These are phyloP conservation scores for Eucalyptus sideroxylon DNA, from an alignment of 345 rosid species.

Conservation along the genomic window DNA sequence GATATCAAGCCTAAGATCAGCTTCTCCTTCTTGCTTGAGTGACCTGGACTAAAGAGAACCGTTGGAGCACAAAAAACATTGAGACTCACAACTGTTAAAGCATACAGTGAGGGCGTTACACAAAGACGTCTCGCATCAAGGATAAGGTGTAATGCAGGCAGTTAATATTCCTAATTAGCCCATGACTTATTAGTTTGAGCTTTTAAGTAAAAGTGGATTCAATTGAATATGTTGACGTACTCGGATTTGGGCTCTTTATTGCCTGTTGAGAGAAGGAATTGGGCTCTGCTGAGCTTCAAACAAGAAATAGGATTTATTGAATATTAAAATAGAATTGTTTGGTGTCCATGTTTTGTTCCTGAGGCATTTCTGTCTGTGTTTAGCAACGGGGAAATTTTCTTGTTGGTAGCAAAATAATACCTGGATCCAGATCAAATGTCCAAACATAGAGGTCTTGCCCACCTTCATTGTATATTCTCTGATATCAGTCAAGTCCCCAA, in stretches of 20 bases:
- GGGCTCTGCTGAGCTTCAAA: background rate
- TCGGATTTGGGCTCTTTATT: background rate
- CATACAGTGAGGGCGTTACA: background rate
- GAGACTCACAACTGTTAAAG: background rate
- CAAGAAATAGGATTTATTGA: background rate
- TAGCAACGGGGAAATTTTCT: background rate
- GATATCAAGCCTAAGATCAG: background rate
- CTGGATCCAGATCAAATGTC: background rate
- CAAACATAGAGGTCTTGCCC: background rate
- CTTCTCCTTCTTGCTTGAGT: background rate
- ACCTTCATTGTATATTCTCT: background rate
- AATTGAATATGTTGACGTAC: background rate
- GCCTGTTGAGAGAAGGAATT: background rate
- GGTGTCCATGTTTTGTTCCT: background rate
- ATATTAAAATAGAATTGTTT: background rate
- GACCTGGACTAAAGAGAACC: background rate
- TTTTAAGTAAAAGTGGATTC: background rate
- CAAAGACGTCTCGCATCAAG: background rate
- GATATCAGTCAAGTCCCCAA: conserved; percentile 19
- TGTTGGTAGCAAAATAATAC: background rate
- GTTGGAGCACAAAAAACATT: background rate
- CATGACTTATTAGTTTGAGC: background rate
- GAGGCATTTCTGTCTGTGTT: conserved; percentile 1
- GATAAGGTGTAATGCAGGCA: background rate
- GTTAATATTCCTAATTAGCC: background rate